These are phyloP conservation scores for Solanum pimpinellifolium DNA, from an alignment of 257 asterid species.

Conservation along the genomic window DNA sequence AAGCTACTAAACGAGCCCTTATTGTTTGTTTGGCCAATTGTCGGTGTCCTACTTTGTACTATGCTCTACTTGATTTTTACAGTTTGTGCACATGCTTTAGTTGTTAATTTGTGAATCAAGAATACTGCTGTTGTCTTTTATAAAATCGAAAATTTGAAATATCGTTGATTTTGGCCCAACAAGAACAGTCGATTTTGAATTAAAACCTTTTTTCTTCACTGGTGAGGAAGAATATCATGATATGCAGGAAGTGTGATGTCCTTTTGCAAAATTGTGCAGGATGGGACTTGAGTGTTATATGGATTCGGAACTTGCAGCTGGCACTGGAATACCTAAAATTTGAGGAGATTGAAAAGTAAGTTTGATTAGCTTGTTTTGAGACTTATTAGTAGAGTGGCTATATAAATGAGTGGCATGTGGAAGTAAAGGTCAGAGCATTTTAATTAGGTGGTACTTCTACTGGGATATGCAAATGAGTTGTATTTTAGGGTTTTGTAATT, in stretches of 20 bases:
- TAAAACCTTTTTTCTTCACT: constrained; percentile 1
- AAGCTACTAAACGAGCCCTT: not conserved
- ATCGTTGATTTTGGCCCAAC: not conserved
- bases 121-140: not conserved
- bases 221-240: not conserved
- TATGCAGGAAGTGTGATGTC: not conserved
- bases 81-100: not conserved
- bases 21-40: not conserved
- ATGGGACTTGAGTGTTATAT: constrained; percentile 68
- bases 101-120: not conserved
- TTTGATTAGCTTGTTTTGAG: not conserved
- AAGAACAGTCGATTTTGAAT: not conserved
- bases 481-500: not conserved
- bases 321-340: constrained; percentile 78
- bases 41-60: not conserved
- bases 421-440: not conserved
- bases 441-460: not conserved
- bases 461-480: not conserved
- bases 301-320: constrained; percentile 80
- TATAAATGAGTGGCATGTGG: not conserved
- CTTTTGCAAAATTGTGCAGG: constrained; percentile 32
- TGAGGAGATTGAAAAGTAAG: constrained; percentile 81
- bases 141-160: not conserved
- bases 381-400: not conserved
- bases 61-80: not conserved